Evolutionary conservation across 345 rosid species (phyloP), one percentile per base, ranked within the genome.

Genomic region (Eucalyptus pumila): DNA sequence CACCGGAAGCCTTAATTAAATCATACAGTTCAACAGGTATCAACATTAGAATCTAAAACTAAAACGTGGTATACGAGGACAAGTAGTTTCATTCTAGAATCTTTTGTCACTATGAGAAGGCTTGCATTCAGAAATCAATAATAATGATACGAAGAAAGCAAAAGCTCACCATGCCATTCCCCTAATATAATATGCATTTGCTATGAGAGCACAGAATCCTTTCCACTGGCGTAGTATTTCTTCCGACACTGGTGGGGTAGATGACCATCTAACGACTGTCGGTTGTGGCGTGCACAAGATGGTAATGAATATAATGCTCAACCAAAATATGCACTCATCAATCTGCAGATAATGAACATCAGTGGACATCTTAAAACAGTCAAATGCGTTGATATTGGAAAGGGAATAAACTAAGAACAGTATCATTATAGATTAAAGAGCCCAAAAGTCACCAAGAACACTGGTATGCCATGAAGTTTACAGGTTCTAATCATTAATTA

Each of bases 261-360:
- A 92, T 54, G 99, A 97, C 99, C 99, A 96, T 90, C 99, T 94
- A 49, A 96, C 94, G 4, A 97, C 88, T 8, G 99, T 96, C 48
- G 96, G 99, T 89, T 97, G 99, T 32, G 99, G 99, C 1, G 99
- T 97, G 88, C 99, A 97, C 94, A 97, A 92, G 88, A 97, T 97
- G 50, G 97, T 97, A 88, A 97, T 97, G 93, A 96, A 97, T 81
- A 95, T 91, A 87, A 96, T 96, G 94, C 99, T 94, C 92, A 95
- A 87, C 99, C 99, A 97, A 91, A 96, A 89, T 92, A 96, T 96
- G 87, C 99, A 97, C 89, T 97, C 98, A 87, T 97, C 94, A 60
- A 96, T 92, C 99, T 97, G 94, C 88, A 81, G 13, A 48, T 62
- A 32, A 91, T 87, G 86, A 37, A 44, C 34, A 69, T 9, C 50